These are phyloP conservation scores for Boeremia lycopersici DNA, from an alignment of 2,329 filamentous ascomycete species.

Conservation along the genomic window DNA sequence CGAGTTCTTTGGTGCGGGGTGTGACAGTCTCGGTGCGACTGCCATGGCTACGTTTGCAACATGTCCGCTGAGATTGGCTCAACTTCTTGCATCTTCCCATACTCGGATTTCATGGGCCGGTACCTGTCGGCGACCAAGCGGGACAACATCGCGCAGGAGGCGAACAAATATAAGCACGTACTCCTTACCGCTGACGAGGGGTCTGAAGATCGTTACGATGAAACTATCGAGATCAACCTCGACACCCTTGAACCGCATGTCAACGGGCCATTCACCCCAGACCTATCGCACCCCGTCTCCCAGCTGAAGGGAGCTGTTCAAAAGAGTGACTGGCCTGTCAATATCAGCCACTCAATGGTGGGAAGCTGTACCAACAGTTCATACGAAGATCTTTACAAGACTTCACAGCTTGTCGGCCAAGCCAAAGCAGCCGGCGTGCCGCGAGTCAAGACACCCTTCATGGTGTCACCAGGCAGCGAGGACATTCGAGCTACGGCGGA, in stretches of 20 bases:
- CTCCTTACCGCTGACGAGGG: conserved; percentile 38
- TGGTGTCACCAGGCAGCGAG: conserved; percentile 45
- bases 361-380: conserved; percentile 49
- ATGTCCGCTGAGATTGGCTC: conserved; percentile 49
- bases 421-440: conserved; percentile 38
- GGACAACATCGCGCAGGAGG: conserved; percentile 26
- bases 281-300: conserved; percentile 43
- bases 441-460: conserved; percentile 38
- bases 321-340: conserved; percentile 39
- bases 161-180: conserved; percentile 28
- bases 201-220: conserved; percentile 42
- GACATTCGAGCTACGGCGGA: conserved; percentile 43
- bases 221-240: conserved; percentile 46
- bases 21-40: conserved; percentile 41
- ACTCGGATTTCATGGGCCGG: conserved; percentile 39
- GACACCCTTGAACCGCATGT: conserved; percentile 44
- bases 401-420: conserved; percentile 35
- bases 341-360: conserved; percentile 40
- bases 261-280: conserved; percentile 47
- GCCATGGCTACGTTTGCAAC: conserved; percentile 50
- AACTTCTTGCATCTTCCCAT: conserved; percentile 48
- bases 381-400: conserved; percentile 46
- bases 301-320: conserved; percentile 32
- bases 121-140: conserved; percentile 43
- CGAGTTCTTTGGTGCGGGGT: conserved; percentile 48